Percentiles rank a stretch among this genome's conserved stretches.
Conservation (phyloP, 78 protist genomes). For the Planoprotostelium fungivorum region DNA sequence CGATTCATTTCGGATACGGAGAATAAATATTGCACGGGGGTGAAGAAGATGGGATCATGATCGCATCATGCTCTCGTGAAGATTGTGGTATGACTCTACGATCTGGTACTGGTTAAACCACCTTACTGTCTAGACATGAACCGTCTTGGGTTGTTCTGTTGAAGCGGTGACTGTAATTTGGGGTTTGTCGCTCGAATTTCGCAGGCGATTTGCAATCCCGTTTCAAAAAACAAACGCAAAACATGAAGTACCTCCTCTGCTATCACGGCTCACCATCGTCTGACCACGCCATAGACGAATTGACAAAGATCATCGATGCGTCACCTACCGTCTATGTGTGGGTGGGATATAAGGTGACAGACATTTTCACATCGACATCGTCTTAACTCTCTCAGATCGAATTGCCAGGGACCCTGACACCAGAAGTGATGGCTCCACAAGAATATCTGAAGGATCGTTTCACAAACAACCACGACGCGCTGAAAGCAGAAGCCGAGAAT, state of each 20-base stretch:
- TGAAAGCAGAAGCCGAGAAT: not conserved
- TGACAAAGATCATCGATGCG: not conserved
- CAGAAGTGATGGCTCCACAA: not conserved
- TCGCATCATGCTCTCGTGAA: too few relatives aligned
- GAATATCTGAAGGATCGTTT: not conserved
- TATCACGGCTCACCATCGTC: not conserved
- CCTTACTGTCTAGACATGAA: too few relatives aligned
- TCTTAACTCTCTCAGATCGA: not conserved
- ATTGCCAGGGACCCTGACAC: not conserved
- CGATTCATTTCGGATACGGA: too few relatives aligned
- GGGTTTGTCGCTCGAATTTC: too few relatives aligned
- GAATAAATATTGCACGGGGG: too few relatives aligned
- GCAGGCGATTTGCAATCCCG: too few relatives aligned
- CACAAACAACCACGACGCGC: not conserved
- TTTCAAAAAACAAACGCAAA: too few relatives aligned
- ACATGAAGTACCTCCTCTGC: not conserved
- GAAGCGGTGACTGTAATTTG: too few relatives aligned
- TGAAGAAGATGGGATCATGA: too few relatives aligned
- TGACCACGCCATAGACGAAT: not conserved
- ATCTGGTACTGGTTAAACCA: too few relatives aligned
- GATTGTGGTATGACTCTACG: too few relatives aligned
- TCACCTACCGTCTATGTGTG: not conserved
- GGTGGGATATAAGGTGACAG: not conserved
- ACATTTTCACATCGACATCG: not conserved
- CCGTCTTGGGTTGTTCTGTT: too few relatives aligned